Evolutionary conservation across 1,284 basidiomycete genomes (phyloP).

Genomic region (Sporisorium exsertum): DNA sequence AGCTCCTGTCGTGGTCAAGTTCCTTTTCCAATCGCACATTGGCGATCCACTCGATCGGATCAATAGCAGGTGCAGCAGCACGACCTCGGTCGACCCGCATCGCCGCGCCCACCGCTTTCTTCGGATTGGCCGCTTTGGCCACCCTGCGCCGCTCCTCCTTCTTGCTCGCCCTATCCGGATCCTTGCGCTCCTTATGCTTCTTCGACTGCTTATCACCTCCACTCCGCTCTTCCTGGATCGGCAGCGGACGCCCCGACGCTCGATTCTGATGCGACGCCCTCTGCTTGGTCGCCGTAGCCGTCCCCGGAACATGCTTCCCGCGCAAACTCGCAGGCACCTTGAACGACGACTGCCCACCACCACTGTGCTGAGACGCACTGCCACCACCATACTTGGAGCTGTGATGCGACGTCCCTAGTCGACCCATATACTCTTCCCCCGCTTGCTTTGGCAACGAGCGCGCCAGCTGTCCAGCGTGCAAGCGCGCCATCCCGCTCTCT

Average conservation of each 20-base stretch:
- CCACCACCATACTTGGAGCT: conserved; percentile 28
- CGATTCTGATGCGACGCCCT: conserved; percentile 11
- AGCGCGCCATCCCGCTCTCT: conserved; percentile 4
- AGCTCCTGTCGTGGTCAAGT: conserved; percentile 11
- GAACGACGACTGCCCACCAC: conserved; percentile 38
- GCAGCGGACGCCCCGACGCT: conserved; percentile 25
- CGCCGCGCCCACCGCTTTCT: conserved; percentile 34
- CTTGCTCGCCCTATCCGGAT: conserved; percentile 17
- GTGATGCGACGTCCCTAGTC: conserved; percentile 30
- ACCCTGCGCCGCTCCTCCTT: conserved; percentile 24
- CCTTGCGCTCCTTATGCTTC: conserved; percentile 18
- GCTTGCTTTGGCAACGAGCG: conserved; percentile 44
- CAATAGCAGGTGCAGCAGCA: conserved; percentile 36
- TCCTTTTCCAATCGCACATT: conserved; percentile 55
- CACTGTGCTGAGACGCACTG: conserved; percentile 42
- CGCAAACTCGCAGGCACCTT: conserved; percentile 33
- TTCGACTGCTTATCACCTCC: conserved; percentile 13
- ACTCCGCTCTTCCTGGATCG: conserved; percentile 37
- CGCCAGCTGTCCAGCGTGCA: conserved; percentile 21
- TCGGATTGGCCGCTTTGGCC: conserved; percentile 14
- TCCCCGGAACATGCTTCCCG: conserved; percentile 8
- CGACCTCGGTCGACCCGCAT: conserved; percentile 48
- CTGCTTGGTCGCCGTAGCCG: conserved; percentile 10
- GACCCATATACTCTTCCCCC: conserved; percentile 4
- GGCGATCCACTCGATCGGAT: conserved; percentile 59